Evolutionary conservation across 202 grass and related monocot genomes (phyloP).

Genomic region (Hordeum pubiflorum): DNA sequence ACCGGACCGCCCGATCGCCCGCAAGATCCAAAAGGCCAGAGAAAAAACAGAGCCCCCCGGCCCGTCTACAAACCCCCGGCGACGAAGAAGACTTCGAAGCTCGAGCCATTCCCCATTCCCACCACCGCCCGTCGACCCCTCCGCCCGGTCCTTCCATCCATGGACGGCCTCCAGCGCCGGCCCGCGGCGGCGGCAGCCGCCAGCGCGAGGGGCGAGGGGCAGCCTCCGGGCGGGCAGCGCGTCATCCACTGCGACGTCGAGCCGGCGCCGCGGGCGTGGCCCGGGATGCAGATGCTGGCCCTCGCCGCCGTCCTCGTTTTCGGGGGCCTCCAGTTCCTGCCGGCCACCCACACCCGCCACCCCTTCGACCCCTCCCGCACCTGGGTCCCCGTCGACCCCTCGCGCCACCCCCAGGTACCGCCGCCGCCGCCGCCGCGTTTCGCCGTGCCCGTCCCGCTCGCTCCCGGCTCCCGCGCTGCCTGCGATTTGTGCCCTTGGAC

Average conservation of each 20-base stretch:
- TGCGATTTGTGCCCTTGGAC: not conserved
- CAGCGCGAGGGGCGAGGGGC: not conserved
- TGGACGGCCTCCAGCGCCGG: conserved; percentile 57
- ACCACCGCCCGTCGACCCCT: not conserved
- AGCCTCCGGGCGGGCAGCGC: not conserved
- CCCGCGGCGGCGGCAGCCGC: not conserved
- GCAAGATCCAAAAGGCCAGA: not conserved
- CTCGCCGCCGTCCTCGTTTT: conserved; percentile 54
- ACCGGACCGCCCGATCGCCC: not conserved
- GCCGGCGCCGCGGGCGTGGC: conserved; percentile 50
- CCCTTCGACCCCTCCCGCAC: conserved; percentile 46
- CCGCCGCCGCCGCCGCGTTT: not conserved
- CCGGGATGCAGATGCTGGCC: conserved; percentile 63
- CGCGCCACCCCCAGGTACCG: conserved; percentile 25
- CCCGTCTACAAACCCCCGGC: not conserved
- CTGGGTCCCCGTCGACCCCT: conserved; percentile 50
- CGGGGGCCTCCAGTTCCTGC: conserved; percentile 64
- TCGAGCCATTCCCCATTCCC: not conserved
- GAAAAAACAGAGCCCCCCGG: not conserved
- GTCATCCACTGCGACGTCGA: conserved; percentile 48
- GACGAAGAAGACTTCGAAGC: not conserved
- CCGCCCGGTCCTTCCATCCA: not conserved
- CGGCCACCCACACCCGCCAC: conserved; percentile 73
- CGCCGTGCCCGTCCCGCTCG: not conserved
- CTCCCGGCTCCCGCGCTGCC: not conserved